phyloP scores from a whole-genome alignment of 2,329 filamentous ascomycete species.

The Colletotrichum incanum region DNA sequence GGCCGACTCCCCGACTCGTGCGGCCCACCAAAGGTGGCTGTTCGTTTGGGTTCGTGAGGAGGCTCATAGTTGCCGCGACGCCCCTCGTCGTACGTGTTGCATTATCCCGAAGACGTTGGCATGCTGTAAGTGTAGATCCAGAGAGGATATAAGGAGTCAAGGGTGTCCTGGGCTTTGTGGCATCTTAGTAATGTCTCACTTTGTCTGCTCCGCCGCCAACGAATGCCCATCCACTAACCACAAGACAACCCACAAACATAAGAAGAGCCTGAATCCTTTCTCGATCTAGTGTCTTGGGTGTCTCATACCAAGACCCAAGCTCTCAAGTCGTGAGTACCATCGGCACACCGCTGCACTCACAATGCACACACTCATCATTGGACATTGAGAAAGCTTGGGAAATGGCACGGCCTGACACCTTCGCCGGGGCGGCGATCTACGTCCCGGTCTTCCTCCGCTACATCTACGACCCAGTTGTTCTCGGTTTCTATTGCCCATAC shows the following conservation, averaged over 20 bases:
- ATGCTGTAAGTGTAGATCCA: background rate
- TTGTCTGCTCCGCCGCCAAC: background rate
- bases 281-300: background rate
- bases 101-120: background rate
- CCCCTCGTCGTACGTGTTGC: background rate
- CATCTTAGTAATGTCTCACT: background rate
- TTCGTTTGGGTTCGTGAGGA: background rate
- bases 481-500: conserved; percentile 53
- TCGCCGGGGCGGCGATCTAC: conserved; percentile 30
- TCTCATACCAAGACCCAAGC: background rate
- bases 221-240: background rate
- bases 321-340: background rate
- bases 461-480: conserved; percentile 52
- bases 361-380: background rate
- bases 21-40: background rate
- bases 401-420: conserved; percentile 18
- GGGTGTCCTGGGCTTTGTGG: background rate
- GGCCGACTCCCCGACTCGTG: background rate
- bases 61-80: background rate
- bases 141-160: background rate
- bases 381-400: background rate
- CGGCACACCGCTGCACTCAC: background rate
- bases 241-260: background rate
- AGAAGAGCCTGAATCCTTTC: background rate
- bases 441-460: conserved; percentile 24